Evolutionary conservation across 2,329 filamentous ascomycete species (phyloP).

Genomic region (Rutstroemia sp.): DNA sequence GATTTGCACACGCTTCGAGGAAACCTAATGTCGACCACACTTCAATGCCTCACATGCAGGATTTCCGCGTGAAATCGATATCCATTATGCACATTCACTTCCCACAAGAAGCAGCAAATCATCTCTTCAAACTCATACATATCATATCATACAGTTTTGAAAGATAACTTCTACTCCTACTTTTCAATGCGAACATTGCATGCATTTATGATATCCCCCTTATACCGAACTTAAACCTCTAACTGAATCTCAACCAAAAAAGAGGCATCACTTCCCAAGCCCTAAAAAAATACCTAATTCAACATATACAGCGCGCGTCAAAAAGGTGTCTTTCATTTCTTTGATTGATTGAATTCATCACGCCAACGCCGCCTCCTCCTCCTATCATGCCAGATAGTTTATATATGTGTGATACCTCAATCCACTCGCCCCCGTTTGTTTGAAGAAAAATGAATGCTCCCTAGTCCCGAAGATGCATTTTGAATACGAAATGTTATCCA

Average conservation of each 20-base stretch:
- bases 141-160: too few relatives aligned
- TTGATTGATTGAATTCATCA: not conserved
- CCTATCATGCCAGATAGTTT: conserved; percentile 18
- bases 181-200: conserved; percentile 1
- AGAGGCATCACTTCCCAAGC: conserved; percentile 3
- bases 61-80: too few relatives aligned
- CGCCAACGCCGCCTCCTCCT: conserved; percentile 10
- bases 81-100: too few relatives aligned
- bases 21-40: too few relatives aligned
- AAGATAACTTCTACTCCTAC: too few relatives aligned
- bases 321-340: not conserved
- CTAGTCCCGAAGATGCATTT: conserved; percentile 2
- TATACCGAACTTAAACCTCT: conserved; percentile 1
- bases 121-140: too few relatives aligned
- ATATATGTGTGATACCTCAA: conserved; percentile 6
- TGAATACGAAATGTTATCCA: conserved; percentile 9
- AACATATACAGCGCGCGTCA: conserved; percentile 1
- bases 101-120: too few relatives aligned
- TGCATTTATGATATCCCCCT: not conserved
- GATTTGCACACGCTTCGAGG: too few relatives aligned
- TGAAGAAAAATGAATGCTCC: not conserved
- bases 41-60: too few relatives aligned
- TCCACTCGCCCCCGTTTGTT: not conserved
- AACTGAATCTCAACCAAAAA: not conserved
- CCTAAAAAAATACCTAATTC: not conserved